Evolutionary conservation across 441 rosid species (phyloP), one percentile per base, ranked within the genome.

Genomic region (Pelargonium cotyledonis): DNA sequence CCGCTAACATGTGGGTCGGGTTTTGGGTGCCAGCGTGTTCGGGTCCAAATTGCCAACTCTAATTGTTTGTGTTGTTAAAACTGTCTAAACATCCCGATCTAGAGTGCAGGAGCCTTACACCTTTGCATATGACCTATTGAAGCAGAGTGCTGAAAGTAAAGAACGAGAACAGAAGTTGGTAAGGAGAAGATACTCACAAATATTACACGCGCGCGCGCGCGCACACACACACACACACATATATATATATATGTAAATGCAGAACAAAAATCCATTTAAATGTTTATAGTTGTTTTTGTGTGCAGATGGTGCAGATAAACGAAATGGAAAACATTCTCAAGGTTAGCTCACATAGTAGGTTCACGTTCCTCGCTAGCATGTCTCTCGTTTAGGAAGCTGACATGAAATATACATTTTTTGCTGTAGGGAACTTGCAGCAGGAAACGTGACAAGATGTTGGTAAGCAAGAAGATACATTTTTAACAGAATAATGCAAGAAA

Each of bases 161-260:
- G 55, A 47, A 47, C 55, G 55, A 47, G 55, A 47, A 3, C 55
- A 47, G 55, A 47, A 47, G 55, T 47, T 47, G 55, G 55, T 47
- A 47, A 47, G 55, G 4, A 47, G n/a, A 11, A 12, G 55, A 47
- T 11, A 12, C 55, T 7, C 9, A 44, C 11, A 26, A 1, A 26
- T 26, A 26, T 26, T 26, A 21, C 23, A 21, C 23, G n/a, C n/a
- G n/a, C n/a, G n/a, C n/a, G n/a, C n/a, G n/a, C n/a, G n/a, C n/a
- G 1, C 23, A 21, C 23, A 21, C 23, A 21, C 23, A 21, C 23
- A 21, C 23, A 21, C 23, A 21, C 23, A 26, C 2, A 26, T 26
- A 26, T 26, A 26, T 26, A 26, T 26, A 26, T 26, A 11, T 44
- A 1, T 8, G 9, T 44, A 8, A 8, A 44, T 6, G 12, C 12